Base-by-base conservation (phyloP, 495 filamentous ascomycete species). In the Chaetomium fimeti region DNA sequence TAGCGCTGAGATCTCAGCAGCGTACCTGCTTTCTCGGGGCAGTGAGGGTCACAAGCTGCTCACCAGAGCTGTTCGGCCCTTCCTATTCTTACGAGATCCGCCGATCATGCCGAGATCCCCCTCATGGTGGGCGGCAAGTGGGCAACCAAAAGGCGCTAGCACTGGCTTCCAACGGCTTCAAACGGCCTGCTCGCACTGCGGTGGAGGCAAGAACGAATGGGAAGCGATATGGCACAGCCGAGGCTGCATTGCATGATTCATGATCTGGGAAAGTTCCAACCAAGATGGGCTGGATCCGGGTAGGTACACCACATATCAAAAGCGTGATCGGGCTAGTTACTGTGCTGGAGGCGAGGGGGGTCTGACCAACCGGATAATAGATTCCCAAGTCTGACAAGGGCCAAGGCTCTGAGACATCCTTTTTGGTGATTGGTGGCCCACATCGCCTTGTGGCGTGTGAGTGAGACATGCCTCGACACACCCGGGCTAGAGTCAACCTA, bases 331-430 rank as follows among this genome's bases (percentile, higher is more conserved):
- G 51, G 15, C 42, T n/a, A n/a, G n/a, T 40, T 28, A 58, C 56
- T 59, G 57, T 59, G 57, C 57, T 22, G 3, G 25, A n/a, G 42
- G 38, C 20, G 9, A 25, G 13, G 13, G 13, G 25, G 24, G 25
- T 25, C n/a, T 48, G 18, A 40, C 57, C 57, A 45, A 59, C 40
- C 57, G 48, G 48, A 52, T 24, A 52, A 27, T 15, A 52, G 24
- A 27, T 25, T 16, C 5, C 45, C 18, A 16, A 28, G 5, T 22
- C 5, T 27, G n/a, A 20, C 4, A 18, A 20, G 20, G 36, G n/a
- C 20, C 4, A 18, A 20, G 20, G 36, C 22, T 6, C 15, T 12
- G 7, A 36, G 54, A 40, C 16, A 5, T 24, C 12, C 13, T 42
- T 6, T 11, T 27, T 36, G 32, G 3, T 45, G 36, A 57, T 42